These are phyloP conservation scores for Ephemerocybe angulata DNA, from an alignment of 768 basidiomycete species.

Conservation along the genomic window DNA sequence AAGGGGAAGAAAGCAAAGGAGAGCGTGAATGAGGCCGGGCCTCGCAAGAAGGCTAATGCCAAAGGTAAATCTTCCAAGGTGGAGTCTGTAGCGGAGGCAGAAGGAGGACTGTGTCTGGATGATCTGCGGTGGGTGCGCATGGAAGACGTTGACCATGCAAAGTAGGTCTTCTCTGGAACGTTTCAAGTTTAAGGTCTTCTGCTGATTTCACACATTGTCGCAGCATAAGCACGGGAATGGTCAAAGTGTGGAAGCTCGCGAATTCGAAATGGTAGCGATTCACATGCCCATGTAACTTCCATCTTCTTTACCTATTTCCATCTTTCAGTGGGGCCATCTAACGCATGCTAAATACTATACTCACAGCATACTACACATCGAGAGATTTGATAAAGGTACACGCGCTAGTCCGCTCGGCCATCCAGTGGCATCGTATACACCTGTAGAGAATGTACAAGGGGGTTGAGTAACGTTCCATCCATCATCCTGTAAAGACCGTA, in stretches of 20 bases:
- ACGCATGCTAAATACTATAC: too few relatives aligned
- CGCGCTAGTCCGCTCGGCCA: too few relatives aligned
- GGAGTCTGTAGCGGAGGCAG: not conserved
- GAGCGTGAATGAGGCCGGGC: not conserved
- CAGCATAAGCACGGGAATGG: not conserved
- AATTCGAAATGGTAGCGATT: not conserved
- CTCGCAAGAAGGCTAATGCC: not conserved
- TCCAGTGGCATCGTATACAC: too few relatives aligned
- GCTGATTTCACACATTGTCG: not conserved
- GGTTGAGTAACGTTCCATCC: too few relatives aligned
- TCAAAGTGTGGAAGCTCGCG: conserved; percentile 1
- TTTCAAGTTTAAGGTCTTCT: not conserved
- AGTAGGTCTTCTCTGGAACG: not conserved
- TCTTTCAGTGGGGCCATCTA: too few relatives aligned
- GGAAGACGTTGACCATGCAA: conserved; percentile 4
- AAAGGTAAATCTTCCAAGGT: not conserved
- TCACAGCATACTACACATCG: too few relatives aligned
- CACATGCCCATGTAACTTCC: conserved; percentile 1
- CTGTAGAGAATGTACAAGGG: too few relatives aligned
- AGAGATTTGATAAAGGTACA: too few relatives aligned
- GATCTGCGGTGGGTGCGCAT: not conserved
- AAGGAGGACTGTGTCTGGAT: not conserved
- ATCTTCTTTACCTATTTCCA: too few relatives aligned
- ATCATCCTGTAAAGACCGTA: too few relatives aligned
- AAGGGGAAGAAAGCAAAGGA: not conserved